Evolutionary conservation across 345 rosid genomes (phyloP), one percentile per base, ranked within the genome.

Genomic region (Eucalyptus leucophloia): DNA sequence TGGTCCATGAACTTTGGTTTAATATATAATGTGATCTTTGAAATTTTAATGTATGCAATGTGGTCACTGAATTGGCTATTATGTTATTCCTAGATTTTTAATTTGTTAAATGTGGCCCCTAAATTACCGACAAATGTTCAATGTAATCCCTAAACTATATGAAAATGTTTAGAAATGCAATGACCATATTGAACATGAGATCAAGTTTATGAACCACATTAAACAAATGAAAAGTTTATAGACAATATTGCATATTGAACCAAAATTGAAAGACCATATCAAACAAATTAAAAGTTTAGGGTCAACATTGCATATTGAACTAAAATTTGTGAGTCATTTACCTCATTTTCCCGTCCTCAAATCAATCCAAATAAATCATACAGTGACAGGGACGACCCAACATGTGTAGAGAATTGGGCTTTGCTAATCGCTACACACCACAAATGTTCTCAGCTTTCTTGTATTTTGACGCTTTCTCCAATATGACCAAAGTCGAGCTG

Each of bases 241-340:
- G 5, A 21, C 5, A 0, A 53, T 53, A 19, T 53, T 19, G 26
- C 26, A 53, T 53, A 53, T 53, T 53, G 11, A 5, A 53, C 24
- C 11, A 65, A 53, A 53, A 8, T 21, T 8, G 26, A 53, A 53
- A 53, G 11, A 53, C 0, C 5, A 53, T 21, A 53, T 53, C 2
- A 0, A 62, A 30, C 1, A 30, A 30, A n/a, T 65, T 14, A 65
- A 65, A 65, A 7, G 1, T n/a, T 65, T 65, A n/a, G 5, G 2
- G 2, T n/a, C 10, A 8, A n/a, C 0, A 65, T 65, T 65, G 3
- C 21, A n/a, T n/a, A 62, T 62, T 62, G 1, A 30, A 30, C 7
- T 3, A 62, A 62, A 62, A 62, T 62, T 62, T 30, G 1, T 1
- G 4, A 30, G 0, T 30, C 16, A 2, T 62, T 30, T 62, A 30